These are phyloP conservation scores for Leccinum disarticulatum DNA, from an alignment of 768 basidiomycete species.

Conservation along the genomic window DNA sequence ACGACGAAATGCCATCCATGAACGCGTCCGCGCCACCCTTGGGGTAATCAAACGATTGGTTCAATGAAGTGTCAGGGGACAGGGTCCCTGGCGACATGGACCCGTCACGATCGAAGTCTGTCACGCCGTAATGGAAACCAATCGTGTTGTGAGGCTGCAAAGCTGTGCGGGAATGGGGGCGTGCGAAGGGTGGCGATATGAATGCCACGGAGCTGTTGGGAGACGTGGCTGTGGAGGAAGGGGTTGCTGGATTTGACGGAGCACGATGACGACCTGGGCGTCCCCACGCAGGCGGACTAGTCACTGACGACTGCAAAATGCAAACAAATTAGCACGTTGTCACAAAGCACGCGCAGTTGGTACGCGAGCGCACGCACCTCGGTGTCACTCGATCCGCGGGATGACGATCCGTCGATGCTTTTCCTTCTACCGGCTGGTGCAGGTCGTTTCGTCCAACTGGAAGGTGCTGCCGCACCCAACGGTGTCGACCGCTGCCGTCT, in stretches of 20 bases:
- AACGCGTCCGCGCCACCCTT: conserved; percentile 39
- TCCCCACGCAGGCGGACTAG: conserved; percentile 45
- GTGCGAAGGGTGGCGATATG: conserved; percentile 48
- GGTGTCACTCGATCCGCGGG: conserved; percentile 58
- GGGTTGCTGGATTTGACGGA: conserved; percentile 67
- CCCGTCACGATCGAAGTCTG: conserved; percentile 36
- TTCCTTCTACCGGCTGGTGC: conserved; percentile 64
- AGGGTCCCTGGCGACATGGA: conserved; percentile 30
- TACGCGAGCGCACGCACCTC: conserved; percentile 50
- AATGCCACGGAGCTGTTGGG: conserved; percentile 39
- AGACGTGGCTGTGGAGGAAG: conserved; percentile 37
- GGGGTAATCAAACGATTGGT: conserved; percentile 40
- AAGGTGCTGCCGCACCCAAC: conserved; percentile 56
- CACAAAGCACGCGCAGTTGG: neutral
- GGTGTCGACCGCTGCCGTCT: conserved; percentile 72
- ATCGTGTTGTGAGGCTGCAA: conserved; percentile 45
- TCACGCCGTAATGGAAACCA: conserved; percentile 44
- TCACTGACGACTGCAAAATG: conserved; percentile 31
- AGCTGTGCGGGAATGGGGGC: conserved; percentile 65
- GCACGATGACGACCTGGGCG: conserved; percentile 54
- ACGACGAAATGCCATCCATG: conserved; percentile 47
- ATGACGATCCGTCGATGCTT: conserved; percentile 63
- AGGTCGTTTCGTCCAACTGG: conserved; percentile 74
- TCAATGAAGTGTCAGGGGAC: conserved; percentile 37
- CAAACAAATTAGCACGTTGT: conserved; percentile 12